Evolutionary conservation across 2,329 filamentous ascomycete species (phyloP), one percentile per base, ranked within the genome.

Genomic region (Daldinia sp.): DNA sequence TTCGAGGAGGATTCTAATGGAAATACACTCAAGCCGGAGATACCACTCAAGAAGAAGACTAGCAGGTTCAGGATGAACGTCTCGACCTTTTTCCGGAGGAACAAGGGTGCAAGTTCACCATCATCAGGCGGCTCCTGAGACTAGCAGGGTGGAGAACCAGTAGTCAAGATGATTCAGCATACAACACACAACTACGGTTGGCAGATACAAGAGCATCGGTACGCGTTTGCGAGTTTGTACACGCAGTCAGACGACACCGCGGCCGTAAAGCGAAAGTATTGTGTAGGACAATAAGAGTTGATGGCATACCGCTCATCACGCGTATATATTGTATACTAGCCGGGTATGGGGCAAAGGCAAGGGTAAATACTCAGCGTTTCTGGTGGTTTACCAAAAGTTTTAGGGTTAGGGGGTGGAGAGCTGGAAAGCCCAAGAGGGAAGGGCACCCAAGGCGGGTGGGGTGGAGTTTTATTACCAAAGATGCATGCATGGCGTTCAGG

Each of bases 21-120:
- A 60, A 81, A 82, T 74, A 81, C 82, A 26, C 80, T 84, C 26
- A 84, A 83, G 67, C 81, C 82, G 6, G 84, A 87, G 57, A 86
- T 83, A 68, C 79, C 81, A 12, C 79, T 90, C 18, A 87, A 85
- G 77, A 91, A 90, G 79, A 89, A 87, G 78, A 82, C 88, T 4
- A 90, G 88, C 74, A 82, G 88, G 44, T 90, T 90, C 73, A 82
- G 87, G 69, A 88, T 90, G 83, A 90, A 89, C 70, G 85, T 86
- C 48, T 82, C 89, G 65, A 83, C 84, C 4, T 85, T 88, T 70
- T 87, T 88, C 74, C 82, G 85, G 72, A 82, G 85, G 60, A 84
- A 87, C 72, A 87, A 86, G 77, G 79, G 78, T 44, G 75, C 81
- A 10, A 79, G 79, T 66, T 79, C 77, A n/a, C 76, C 77, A 15